phyloP scores from a whole-genome alignment of 768 basidiomycete genomes.

The Fistulinella prunicolor region DNA sequence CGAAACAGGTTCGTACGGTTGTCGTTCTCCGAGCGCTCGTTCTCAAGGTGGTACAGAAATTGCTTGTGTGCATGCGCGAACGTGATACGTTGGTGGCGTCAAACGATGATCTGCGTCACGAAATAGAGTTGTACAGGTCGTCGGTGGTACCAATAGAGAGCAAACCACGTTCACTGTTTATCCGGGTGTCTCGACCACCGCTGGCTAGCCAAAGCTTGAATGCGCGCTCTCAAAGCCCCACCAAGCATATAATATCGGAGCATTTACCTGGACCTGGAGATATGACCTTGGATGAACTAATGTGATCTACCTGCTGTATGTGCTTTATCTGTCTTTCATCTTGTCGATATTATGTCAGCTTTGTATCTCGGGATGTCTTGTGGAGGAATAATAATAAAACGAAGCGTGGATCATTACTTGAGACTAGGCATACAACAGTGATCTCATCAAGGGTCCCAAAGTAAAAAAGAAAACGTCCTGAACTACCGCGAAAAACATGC shows the following conservation, averaged over 20 bases:
- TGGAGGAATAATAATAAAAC: too few species aligned
- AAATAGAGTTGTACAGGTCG: slow-evolving; percentile 61
- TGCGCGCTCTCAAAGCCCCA: slow-evolving; percentile 11
- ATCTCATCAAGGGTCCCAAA: neutral
- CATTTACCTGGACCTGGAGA: slow-evolving; percentile 40
- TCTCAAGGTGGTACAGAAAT: slow-evolving; percentile 37
- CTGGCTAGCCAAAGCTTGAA: slow-evolving; percentile 44
- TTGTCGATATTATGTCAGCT: slow-evolving; percentile 8
- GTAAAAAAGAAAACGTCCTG: too few species aligned
- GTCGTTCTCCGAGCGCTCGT: neutral
- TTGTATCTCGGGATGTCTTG: too few species aligned
- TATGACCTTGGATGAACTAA: slow-evolving; percentile 52
- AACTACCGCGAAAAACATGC: too few species aligned
- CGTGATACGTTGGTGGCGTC: slow-evolving; percentile 43
- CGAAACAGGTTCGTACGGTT: slow-evolving; percentile 63
- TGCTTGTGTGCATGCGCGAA: slow-evolving; percentile 45
- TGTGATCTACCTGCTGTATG: slow-evolving; percentile 11
- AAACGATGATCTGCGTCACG: slow-evolving; percentile 48
- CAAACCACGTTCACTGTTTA: slow-evolving; percentile 53
- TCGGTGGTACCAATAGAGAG: slow-evolving; percentile 45
- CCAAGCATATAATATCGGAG: slow-evolving; percentile 26
- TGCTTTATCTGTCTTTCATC: slow-evolving; percentile 14
- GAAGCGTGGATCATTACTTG: too few species aligned
- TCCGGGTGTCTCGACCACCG: slow-evolving; percentile 45
- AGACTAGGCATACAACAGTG: neutral